Percentiles rank a stretch among this genome's conserved stretches.
Evolutionary conservation across 1,284 basidiomycete species (phyloP).

Genomic region (Ustilago tritici): DNA sequence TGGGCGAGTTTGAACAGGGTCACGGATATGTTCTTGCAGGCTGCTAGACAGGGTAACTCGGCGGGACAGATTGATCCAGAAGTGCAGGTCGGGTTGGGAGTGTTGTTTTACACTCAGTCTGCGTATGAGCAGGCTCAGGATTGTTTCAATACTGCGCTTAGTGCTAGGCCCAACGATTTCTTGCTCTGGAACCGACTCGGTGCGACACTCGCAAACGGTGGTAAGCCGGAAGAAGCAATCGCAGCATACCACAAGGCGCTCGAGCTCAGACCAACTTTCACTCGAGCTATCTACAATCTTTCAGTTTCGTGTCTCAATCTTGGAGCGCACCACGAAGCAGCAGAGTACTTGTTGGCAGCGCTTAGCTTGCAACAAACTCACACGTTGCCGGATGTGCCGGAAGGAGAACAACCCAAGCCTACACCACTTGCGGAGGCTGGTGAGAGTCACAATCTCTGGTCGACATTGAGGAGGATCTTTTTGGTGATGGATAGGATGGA

Average conservation of each 20-base stretch:
- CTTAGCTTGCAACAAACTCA: constrained; percentile 79
- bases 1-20: constrained; percentile 88
- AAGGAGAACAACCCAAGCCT: constrained; percentile 43
- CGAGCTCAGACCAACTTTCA: constrained; percentile 93
- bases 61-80: constrained; percentile 84
- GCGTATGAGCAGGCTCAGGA: constrained; percentile 86
- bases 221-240: constrained; percentile 90
- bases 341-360: constrained; percentile 94
- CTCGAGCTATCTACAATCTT: constrained; percentile 96
- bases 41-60: constrained; percentile 77
- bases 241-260: constrained; percentile 94
- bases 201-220: constrained; percentile 94
- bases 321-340: constrained; percentile 93
- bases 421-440: constrained; percentile 63
- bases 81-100: constrained; percentile 91
- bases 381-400: constrained; percentile 66
- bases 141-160: constrained; percentile 88
- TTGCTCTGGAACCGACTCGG: constrained; percentile 96
- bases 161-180: constrained; percentile 87
- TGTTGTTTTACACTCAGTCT: constrained; percentile 87
- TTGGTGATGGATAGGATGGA: constrained; percentile 72
- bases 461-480: constrained; percentile 83
- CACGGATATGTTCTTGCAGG: constrained; percentile 84
- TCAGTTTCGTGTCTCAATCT: constrained; percentile 98
- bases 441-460: constrained; percentile 80